Conservation (phyloP, 1,284 basidiomycete species). For the Apiotrichum gracile region DNA sequence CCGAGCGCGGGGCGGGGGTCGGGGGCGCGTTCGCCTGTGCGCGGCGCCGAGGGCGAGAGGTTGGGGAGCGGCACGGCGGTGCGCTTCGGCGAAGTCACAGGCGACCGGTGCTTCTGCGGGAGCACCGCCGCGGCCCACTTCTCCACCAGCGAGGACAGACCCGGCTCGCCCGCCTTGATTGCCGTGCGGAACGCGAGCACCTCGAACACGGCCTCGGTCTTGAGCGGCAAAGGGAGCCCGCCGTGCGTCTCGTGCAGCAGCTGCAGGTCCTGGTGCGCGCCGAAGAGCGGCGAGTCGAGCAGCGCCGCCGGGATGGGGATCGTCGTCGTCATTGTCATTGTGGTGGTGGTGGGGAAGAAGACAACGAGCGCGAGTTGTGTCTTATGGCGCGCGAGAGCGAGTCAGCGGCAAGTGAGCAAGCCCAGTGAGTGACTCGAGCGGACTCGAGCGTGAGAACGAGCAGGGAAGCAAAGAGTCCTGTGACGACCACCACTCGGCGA, state of each 20-base stretch:
- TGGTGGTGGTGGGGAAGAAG: not conserved
- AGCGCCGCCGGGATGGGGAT: not conserved
- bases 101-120: not conserved
- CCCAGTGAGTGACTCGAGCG: too few relatives aligned
- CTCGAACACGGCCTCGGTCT: not conserved
- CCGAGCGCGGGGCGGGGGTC: not conserved
- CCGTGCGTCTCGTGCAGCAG: not conserved
- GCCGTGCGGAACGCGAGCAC: not conserved
- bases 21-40: not conserved
- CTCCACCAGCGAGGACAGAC: not conserved
- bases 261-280: not conserved
- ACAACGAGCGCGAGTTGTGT: too few relatives aligned
- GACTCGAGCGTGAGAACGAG: too few relatives aligned
- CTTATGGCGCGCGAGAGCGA: too few relatives aligned
- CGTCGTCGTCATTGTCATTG: not conserved
- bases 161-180: not conserved
- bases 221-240: constrained; percentile 2
- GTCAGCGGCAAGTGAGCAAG: too few relatives aligned
- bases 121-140: not conserved
- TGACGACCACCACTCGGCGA: too few relatives aligned
- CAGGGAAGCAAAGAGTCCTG: too few relatives aligned
- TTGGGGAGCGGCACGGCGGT: not conserved
- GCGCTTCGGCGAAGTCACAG: not conserved
- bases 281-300: not conserved
- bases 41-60: not conserved